Evolutionary conservation across 495 filamentous ascomycete species (phyloP).

Genomic region (Penicillium bovifimosum): DNA sequence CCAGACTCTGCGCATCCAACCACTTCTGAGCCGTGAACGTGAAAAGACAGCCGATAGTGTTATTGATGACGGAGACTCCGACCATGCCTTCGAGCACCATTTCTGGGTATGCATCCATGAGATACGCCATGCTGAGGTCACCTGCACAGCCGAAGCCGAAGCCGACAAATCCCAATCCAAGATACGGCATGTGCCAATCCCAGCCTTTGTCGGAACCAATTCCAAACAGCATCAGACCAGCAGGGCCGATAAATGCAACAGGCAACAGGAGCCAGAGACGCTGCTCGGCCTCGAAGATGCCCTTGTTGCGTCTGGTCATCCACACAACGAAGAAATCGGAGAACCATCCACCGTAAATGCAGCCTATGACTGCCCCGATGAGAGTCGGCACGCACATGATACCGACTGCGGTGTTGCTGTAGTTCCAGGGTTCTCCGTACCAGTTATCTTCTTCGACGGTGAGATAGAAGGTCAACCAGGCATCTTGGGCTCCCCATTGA

Average conservation of each 20-base stretch:
- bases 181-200: constrained; percentile 23
- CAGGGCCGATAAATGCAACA: constrained; percentile 23
- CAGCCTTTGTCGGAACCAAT: constrained; percentile 25
- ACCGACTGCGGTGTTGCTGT: constrained; percentile 25
- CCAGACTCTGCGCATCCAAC: constrained; percentile 16
- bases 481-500: constrained; percentile 36
- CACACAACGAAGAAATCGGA: constrained; percentile 31
- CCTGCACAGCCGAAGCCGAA: constrained; percentile 35
- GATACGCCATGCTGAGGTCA: constrained; percentile 29
- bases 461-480: constrained; percentile 36
- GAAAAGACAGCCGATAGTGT: constrained; percentile 31
- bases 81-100: constrained; percentile 35
- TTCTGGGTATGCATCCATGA: constrained; percentile 30
- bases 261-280: constrained; percentile 33
- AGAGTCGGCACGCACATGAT: constrained; percentile 34
- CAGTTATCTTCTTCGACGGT: constrained; percentile 32
- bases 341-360: constrained; percentile 33
- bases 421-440: constrained; percentile 28
- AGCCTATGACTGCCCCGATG: constrained; percentile 30
- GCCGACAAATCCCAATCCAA: constrained; percentile 29
- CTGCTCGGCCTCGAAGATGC: constrained; percentile 30
- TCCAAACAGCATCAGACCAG: constrained; percentile 32
- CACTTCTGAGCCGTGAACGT: constrained; percentile 24
- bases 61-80: constrained; percentile 33
- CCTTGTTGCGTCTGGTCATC: constrained; percentile 26